Base-by-base conservation (phyloP, 352 stramenopile species). In the Phytopythium boreale region DNA sequence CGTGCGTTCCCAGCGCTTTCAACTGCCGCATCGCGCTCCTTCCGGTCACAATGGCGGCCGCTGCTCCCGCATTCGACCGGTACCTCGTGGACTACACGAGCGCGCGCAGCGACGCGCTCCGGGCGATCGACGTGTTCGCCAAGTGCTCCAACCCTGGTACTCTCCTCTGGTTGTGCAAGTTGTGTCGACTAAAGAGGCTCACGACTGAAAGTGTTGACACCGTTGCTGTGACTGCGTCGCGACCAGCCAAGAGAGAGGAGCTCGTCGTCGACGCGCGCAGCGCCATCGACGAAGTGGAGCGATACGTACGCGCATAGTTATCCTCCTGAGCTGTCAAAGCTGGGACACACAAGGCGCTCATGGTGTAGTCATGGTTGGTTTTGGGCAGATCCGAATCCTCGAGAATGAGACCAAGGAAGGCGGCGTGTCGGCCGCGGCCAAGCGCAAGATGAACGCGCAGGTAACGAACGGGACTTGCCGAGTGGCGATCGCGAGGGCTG, bases 201-300 rank as follows among this genome's bases (percentile, higher is more conserved):
- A 17, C 15, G 41, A 47, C 41, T 47, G 19, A 47, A 8, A 26
- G n/a, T 12, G 37, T 46, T 31, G 17, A 34, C 7, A 3, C 4
- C 29, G 7, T 15, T 51, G 29, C 29, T 44, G 31, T 41, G 2
- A 26, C 43, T 29, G 27, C 19, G 12, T 19, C 19, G 29, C 72
- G 62, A 26, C 12, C 56, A 80, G 72, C 27, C n/a, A 70, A 64
- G 49, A 71, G 79, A 12, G 80, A 91, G 24, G 76, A 87, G 36
- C 62, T 85, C 7, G 71, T 78, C 3, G 71, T 86, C 22, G 62
- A 74, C 20, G 80, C 80, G 6, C 79, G 76, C 56, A 77, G 50
- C 43, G 71, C 68, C 39, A 71, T 89, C 22, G 80, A 83, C 34
- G 82, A 91, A 86, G 82, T 86, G n/a, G 82, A 91, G 56, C 82